These are phyloP conservation scores for Cyberlindnera petersonii DNA, from an alignment of 805 yeast species.

Conservation along the genomic window DNA sequence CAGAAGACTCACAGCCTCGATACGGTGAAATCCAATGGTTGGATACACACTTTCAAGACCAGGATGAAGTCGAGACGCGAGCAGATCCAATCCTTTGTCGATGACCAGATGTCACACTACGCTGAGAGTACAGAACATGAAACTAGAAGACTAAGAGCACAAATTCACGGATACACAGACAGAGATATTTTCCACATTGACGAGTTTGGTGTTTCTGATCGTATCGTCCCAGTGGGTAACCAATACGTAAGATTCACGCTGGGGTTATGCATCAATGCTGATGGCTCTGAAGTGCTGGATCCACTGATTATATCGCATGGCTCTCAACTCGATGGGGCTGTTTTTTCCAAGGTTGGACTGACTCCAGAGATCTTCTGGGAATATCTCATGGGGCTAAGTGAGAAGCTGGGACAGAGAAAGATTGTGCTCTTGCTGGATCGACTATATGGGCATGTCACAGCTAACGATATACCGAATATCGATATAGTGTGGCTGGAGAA, in stretches of 20 bases:
- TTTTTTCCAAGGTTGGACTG: slow-evolving; percentile 17
- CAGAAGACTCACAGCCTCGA: not conserved
- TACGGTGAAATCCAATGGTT: slow-evolving; percentile 34
- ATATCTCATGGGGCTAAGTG: slow-evolving; percentile 18
- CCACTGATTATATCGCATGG: slow-evolving; percentile 18
- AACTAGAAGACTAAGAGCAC: slow-evolving; percentile 19
- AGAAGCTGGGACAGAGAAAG: slow-evolving; percentile 16
- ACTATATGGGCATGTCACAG: slow-evolving; percentile 34
- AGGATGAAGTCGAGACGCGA: slow-evolving; percentile 28
- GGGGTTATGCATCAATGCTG: slow-evolving; percentile 22
- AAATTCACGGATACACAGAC: slow-evolving; percentile 17
- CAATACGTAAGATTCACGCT: slow-evolving; percentile 13
- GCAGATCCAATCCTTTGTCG: slow-evolving; percentile 27
- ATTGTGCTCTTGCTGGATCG: slow-evolving; percentile 32
- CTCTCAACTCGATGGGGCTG: slow-evolving; percentile 11
- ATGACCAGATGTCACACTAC: slow-evolving; percentile 4
- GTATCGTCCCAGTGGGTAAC: slow-evolving; percentile 19
- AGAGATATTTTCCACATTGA: slow-evolving; percentile 36
- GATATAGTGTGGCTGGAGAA: slow-evolving; percentile 30
- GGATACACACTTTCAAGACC: slow-evolving; percentile 38
- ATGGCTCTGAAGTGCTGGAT: slow-evolving; percentile 19
- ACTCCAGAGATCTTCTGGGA: slow-evolving; percentile 25
- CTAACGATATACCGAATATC: slow-evolving; percentile 30
- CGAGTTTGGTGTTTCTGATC: slow-evolving; percentile 29
- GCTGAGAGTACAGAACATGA: slow-evolving; percentile 9